Evolutionary conservation across 108 stramenopile genomes (phyloP), one percentile per base, ranked within the genome.

Genomic region (Poteriospumella lacustris): DNA sequence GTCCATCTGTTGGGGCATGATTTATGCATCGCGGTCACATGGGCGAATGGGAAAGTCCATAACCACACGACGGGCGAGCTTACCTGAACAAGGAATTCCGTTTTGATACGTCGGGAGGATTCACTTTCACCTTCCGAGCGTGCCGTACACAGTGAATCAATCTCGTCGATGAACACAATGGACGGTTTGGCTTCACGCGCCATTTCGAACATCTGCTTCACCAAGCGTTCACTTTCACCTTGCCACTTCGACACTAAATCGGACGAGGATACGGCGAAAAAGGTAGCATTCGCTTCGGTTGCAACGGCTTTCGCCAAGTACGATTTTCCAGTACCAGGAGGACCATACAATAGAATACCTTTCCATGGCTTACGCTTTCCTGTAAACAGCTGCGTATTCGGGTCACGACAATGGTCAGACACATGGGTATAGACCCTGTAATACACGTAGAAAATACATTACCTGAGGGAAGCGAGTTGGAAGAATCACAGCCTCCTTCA

Each of bases 71-170:
- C n/a, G n/a, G n/a, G 52, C 24, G 15, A 19, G 24, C 52, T 56
- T 96, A 99, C 96, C 88, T 99, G 98, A 5, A 99, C 97, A n/a
- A 99, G 84, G 84, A 99, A 98, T 81, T 99, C 98, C 0, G 97
- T 98, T 86, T 96, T 97, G 78, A 99, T 93, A 31, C 95, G 86
- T 58, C 97, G 82, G 24, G 91, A 78, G 1, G 91, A 90, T 76
- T 96, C 97, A 59, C 78, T 85, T 86, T 96, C 94, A 34, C 95
- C 97, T 81, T 96, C 96, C 2, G 83, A 80, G 24, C 97, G 87
- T 68, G 85, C 85, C 39, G 92, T 91, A 80, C 95, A 95, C 58
- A 98, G 76, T 0, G 92, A 94, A 84, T 98, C 97, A 15, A 96
- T 93, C 87, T 99, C 98, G 80, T 99, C 98, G 52, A 94, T 91